These are phyloP conservation scores for Endotrypanum monterogeii DNA, from an alignment of 208 protist species.

Conservation along the genomic window DNA sequence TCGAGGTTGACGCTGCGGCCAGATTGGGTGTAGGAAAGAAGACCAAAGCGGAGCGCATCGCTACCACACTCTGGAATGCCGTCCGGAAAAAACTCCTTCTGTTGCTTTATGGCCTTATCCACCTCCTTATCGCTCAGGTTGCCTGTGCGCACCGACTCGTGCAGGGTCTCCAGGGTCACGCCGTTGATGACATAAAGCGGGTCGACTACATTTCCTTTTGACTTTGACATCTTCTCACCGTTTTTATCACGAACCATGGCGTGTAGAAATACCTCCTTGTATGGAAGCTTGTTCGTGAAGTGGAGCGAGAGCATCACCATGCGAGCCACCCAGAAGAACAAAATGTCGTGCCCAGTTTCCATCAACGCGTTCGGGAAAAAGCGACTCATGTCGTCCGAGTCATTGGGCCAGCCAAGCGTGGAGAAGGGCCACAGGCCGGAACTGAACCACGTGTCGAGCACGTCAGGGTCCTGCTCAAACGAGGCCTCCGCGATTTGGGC, in stretches of 20 bases:
- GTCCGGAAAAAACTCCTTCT: slow-evolving; percentile 95
- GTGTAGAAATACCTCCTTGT: slow-evolving; percentile 98
- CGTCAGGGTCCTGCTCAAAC: slow-evolving; percentile 98
- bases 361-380: slow-evolving; percentile 98
- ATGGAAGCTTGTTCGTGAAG: slow-evolving; percentile 97
- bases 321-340: slow-evolving; percentile 99
- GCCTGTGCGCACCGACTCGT: slow-evolving; percentile 91
- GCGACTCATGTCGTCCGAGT: slow-evolving; percentile 90
- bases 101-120: slow-evolving; percentile 84
- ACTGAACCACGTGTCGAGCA: slow-evolving; percentile 99
- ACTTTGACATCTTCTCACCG: slow-evolving; percentile 99
- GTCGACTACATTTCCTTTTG: slow-evolving; percentile 99
- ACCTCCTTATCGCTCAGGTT: slow-evolving; percentile 96
- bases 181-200: slow-evolving; percentile 99
- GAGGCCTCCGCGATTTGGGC: slow-evolving; percentile 52
- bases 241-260: slow-evolving; percentile 99
- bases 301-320: slow-evolving; percentile 99
- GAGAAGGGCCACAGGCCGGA: slow-evolving; percentile 99
- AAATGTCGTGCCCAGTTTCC: slow-evolving; percentile 99
- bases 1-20: slow-evolving; percentile 98
- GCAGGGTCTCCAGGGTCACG: slow-evolving; percentile 94
- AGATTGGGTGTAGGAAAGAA: slow-evolving; percentile 97
- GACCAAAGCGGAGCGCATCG: slow-evolving; percentile 98
- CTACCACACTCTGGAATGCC: slow-evolving; percentile 98
- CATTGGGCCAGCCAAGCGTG: slow-evolving; percentile 96